Base-by-base conservation (phyloP, 495 filamentous ascomycete species). In the Annulohypoxylon moriforme region DNA sequence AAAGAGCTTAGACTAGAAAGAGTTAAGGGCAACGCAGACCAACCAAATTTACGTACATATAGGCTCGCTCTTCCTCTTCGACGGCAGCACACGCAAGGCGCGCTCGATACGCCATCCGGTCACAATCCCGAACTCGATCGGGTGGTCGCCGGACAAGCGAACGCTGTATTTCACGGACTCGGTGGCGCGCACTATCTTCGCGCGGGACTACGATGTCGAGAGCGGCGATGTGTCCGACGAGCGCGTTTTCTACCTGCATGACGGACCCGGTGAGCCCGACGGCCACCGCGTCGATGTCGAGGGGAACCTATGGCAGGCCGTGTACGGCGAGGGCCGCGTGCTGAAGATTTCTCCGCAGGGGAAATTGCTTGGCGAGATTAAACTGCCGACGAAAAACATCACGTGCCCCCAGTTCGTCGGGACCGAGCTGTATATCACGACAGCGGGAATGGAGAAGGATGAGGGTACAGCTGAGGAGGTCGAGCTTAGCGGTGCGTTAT, bases 111-210 rank as follows among this genome's bases (percentile, higher is more conserved):
- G 71, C 63, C 73, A 77, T 56, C 76, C 76, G 9, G 71, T 96
- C 56, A 90, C 85, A n/a, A 96, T 97, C 72, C 94, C 94, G 52
- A 97, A 98, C 79, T 90, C 92, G 55, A 89, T 95, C 40, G 89
- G 89, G 61, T 97, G 91, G 86, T 87, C 85, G 47, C 81, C 82
- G 14, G 88, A 93, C 73, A 82, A 88, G 71, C 91, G 88, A 76
- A 94, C 86, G 46, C 91, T 94, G 87, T 97, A 93, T 83, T 91
- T 94, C 78, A 93, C 90, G 44, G 89, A 97, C 83, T 90, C 92
- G 18, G 89, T 90, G 36, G 89, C 86, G n/a, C 85, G 84, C 40
- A 86, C 85, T 61, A 92, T 97, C 70, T 89, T 85, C 60, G 89
- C 90, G 27, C 96, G 90, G 79, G 91, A 94, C 78, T 97, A 90